Conservation (phyloP, 805 yeast genomes). For the Teunomyces stri region DNA sequence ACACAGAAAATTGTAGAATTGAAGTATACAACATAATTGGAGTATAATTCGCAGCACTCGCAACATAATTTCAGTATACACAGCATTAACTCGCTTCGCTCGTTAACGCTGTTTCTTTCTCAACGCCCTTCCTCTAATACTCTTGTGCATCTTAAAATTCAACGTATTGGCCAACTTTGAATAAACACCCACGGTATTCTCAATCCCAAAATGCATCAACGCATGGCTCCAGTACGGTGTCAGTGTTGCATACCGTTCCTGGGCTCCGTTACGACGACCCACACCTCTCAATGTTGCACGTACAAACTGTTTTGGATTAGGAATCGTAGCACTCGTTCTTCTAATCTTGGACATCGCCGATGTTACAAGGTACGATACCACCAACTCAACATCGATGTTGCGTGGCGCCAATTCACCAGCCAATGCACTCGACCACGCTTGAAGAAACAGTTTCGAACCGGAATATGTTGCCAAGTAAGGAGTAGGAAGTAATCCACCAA, state of each 20-base stretch:
- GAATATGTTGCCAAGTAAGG: slow-evolving; percentile 92
- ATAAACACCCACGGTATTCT: slow-evolving; percentile 77
- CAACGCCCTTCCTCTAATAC: slow-evolving; percentile 80
- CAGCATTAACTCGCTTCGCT: too few species aligned
- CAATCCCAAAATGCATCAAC: slow-evolving; percentile 79
- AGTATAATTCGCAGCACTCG: too few species aligned
- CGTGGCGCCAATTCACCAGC: slow-evolving; percentile 74
- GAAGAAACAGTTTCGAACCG: slow-evolving; percentile 94
- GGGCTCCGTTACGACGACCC: slow-evolving; percentile 91
- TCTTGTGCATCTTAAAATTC: slow-evolving; percentile 74
- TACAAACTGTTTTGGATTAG: slow-evolving; percentile 80
- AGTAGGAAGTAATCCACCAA: slow-evolving; percentile 91
- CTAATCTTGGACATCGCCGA: slow-evolving; percentile 94
- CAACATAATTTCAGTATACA: too few species aligned
- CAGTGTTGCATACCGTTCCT: slow-evolving; percentile 77
- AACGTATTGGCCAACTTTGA: slow-evolving; percentile 64
- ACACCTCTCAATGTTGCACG: slow-evolving; percentile 60
- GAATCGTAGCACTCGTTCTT: slow-evolving; percentile 70
- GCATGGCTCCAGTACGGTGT: slow-evolving; percentile 97
- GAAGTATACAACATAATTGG: too few species aligned
- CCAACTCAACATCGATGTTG: slow-evolving; percentile 81
- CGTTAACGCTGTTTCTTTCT: slow-evolving; percentile 44
- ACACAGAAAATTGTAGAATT: too few species aligned
- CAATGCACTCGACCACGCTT: slow-evolving; percentile 86
- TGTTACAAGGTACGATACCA: slow-evolving; percentile 85